phyloP scores from a whole-genome alignment of 228 moss, liverwort and hornwort genomes.

The Sphagnum fallax region DNA sequence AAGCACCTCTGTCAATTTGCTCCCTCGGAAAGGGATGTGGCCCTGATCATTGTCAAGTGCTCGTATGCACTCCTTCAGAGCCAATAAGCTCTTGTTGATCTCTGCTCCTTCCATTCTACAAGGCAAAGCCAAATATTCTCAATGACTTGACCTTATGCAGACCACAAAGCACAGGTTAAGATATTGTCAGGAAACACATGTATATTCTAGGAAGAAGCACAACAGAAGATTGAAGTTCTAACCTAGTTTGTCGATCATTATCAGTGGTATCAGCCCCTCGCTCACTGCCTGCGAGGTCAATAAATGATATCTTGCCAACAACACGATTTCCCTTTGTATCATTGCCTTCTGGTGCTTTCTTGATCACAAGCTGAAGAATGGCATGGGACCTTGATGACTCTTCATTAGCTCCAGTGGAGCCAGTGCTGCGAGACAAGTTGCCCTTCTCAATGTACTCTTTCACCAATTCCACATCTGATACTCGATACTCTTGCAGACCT shows the following conservation, averaged over 20 bases:
- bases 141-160: too few relatives aligned
- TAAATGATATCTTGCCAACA: slow-evolving; percentile 90
- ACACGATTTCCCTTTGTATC: slow-evolving; percentile 63
- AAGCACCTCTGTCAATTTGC: slow-evolving; percentile 97
- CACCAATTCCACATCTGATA: slow-evolving; percentile 93
- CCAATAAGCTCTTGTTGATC: slow-evolving; percentile 98
- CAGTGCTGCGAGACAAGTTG: slow-evolving; percentile 91
- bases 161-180: background rate
- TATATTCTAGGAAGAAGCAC: background rate
- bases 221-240: background rate
- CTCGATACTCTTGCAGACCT: slow-evolving; percentile 91
- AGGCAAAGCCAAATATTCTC: background rate
- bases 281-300: slow-evolving; percentile 99
- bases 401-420: slow-evolving; percentile 98
- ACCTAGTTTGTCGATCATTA: slow-evolving; percentile 99
- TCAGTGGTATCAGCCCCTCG: slow-evolving; percentile 99
- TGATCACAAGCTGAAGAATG: slow-evolving; percentile 91
- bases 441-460: slow-evolving; percentile 98
- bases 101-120: slow-evolving; percentile 99
- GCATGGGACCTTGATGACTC: slow-evolving; percentile 99
- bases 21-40: slow-evolving; percentile 96
- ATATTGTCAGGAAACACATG: too few relatives aligned
- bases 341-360: slow-evolving; percentile 79
- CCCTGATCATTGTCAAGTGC: slow-evolving; percentile 99
- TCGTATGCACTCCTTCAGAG: slow-evolving; percentile 98